These are phyloP conservation scores for Paradendryphiella salina DNA, from an alignment of 2,329 filamentous ascomycete genomes.

Conservation along the genomic window DNA sequence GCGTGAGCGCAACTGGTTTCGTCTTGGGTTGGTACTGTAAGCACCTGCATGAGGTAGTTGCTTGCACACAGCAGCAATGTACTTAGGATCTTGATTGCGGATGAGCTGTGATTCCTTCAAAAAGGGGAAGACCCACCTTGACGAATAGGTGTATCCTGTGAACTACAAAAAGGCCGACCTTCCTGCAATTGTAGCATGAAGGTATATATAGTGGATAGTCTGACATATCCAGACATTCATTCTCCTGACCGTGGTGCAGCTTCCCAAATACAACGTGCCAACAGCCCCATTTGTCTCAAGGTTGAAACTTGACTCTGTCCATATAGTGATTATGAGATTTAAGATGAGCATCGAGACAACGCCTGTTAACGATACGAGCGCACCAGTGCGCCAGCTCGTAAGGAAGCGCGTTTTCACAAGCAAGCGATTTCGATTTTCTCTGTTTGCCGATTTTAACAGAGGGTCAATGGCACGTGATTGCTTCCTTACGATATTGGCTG, in stretches of 20 bases:
- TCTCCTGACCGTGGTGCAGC: not conserved
- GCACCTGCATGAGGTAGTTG: conserved; percentile 37
- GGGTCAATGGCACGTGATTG: not conserved
- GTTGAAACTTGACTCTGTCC: not conserved
- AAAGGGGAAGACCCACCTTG: not conserved
- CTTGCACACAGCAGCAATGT: conserved; percentile 30
- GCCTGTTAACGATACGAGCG: not conserved
- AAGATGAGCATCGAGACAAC: not conserved
- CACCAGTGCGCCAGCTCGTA: not conserved
- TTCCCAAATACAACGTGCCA: not conserved
- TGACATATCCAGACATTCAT: not conserved
- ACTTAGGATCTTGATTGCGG: conserved; percentile 53
- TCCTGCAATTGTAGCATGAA: too few species aligned
- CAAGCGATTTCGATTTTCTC: not conserved
- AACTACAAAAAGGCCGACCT: too few species aligned
- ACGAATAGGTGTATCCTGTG: not conserved
- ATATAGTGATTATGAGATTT: not conserved
- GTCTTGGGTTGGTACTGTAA: conserved; percentile 25
- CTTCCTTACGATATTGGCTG: not conserved
- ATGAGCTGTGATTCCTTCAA: not conserved
- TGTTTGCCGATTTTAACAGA: not conserved
- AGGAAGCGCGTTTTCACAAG: too few species aligned
- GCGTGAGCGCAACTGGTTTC: conserved; percentile 31
- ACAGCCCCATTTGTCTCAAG: not conserved
- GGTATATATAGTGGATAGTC: too few species aligned